Evolutionary conservation across 352 stramenopile genomes (phyloP).

Genomic region (Pythium scleroteichum): DNA sequence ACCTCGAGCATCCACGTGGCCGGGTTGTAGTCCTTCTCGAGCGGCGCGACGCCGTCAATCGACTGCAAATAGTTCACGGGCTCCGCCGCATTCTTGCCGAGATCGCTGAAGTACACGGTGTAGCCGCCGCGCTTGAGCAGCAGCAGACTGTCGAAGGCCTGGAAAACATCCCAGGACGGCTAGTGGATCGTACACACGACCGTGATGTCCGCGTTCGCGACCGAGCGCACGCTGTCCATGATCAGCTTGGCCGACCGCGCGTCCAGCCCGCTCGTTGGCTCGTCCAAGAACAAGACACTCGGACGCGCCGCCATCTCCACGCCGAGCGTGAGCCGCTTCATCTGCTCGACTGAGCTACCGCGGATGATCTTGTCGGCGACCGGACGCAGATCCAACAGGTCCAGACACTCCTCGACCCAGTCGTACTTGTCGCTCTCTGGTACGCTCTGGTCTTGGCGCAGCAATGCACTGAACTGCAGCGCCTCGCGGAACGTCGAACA

Average conservation of each 20-base stretch:
- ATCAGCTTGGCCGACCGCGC: constrained; percentile 79
- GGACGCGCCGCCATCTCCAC: constrained; percentile 80
- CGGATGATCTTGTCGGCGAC: constrained; percentile 28
- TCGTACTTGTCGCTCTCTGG: constrained; percentile 14
- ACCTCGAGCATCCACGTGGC: constrained; percentile 14
- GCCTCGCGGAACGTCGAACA: neutral
- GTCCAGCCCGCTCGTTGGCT: constrained; percentile 85
- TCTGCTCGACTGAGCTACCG: constrained; percentile 43
- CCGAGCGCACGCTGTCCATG: constrained; percentile 84
- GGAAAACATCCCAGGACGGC: constrained; percentile 80
- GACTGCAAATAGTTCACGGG: constrained; percentile 51
- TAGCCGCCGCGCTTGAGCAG: constrained; percentile 52
- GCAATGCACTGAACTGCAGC: constrained; percentile 62
- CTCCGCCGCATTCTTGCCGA: constrained; percentile 42
- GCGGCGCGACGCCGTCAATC: constrained; percentile 41
- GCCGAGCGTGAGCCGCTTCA: constrained; percentile 50
- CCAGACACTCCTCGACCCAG: constrained; percentile 27
- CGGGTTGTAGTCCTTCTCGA: constrained; percentile 21
- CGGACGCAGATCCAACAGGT: neutral
- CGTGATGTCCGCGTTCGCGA: constrained; percentile 66
- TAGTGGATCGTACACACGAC: constrained; percentile 91
- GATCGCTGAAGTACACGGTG: constrained; percentile 70
- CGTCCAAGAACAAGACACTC: constrained; percentile 79
- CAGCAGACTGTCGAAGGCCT: constrained; percentile 49
- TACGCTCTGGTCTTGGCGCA: constrained; percentile 36